Percentiles rank a stretch among this genome's conserved stretches.
Evolutionary conservation across 306 rosid genomes (phyloP).

Genomic region (Cucurbita maxima): DNA sequence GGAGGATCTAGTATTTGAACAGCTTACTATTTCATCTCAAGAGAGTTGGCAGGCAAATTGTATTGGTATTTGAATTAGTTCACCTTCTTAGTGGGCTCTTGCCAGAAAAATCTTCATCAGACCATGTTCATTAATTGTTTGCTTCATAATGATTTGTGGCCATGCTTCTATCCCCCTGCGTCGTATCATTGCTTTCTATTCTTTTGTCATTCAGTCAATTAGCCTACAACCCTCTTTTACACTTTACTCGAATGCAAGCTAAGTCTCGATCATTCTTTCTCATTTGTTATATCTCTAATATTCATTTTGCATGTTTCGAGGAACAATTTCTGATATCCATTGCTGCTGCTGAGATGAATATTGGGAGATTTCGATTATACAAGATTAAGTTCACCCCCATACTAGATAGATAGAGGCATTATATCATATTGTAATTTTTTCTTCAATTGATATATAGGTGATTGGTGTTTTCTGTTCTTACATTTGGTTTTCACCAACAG

Average conservation of each 20-base stretch:
- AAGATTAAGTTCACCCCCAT: neutral
- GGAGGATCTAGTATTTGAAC: slow-evolving; percentile 53
- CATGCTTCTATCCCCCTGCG: slow-evolving; percentile 6
- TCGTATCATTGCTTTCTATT: neutral
- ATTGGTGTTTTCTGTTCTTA: neutral
- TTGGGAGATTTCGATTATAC: neutral
- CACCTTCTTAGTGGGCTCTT: slow-evolving; percentile 24
- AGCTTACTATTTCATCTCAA: slow-evolving; percentile 9
- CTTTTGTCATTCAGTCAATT: neutral
- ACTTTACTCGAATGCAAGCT: neutral
- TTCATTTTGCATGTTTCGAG: slow-evolving; percentile 1
- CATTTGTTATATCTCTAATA: neutral
- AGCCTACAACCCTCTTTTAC: neutral
- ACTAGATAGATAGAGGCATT: neutral
- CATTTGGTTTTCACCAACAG: neutral
- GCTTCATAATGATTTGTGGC: slow-evolving; percentile 54
- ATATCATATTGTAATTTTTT: neutral
- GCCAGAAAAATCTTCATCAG: slow-evolving; percentile 18
- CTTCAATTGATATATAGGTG: neutral
- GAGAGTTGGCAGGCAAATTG: slow-evolving; percentile 25
- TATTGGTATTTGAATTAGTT: slow-evolving; percentile 16
- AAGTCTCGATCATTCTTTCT: neutral
- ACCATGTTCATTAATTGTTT: slow-evolving; percentile 40
- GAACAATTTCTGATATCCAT: neutral
- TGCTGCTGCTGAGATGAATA: slow-evolving; percentile 4